Evolutionary conservation across 1,284 basidiomycete genomes (phyloP).

Genomic region (Pulchroboletus neoregius): DNA sequence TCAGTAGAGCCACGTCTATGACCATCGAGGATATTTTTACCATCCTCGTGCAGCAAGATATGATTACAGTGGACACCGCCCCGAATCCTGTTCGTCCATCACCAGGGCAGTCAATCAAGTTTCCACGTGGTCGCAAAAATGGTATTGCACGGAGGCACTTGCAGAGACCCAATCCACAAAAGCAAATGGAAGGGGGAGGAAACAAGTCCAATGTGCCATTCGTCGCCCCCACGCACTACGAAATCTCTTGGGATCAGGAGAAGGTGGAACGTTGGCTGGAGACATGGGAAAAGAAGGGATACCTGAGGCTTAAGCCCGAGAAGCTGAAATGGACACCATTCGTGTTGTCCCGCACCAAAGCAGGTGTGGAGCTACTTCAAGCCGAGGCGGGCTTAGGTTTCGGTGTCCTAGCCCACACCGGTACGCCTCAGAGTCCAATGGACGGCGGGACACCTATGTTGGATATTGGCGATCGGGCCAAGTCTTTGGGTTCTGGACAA

Average conservation of each 20-base stretch:
- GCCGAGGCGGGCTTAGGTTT: slow-evolving; percentile 24
- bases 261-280: slow-evolving; percentile 64
- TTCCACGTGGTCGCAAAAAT: slow-evolving; percentile 64
- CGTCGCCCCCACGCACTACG: slow-evolving; percentile 70
- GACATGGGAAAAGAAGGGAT: slow-evolving; percentile 78
- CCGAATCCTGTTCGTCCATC: slow-evolving; percentile 56
- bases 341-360: slow-evolving; percentile 60
- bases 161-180: slow-evolving; percentile 54
- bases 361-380: slow-evolving; percentile 38
- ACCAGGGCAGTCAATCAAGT: slow-evolving; percentile 72
- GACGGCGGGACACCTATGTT: slow-evolving; percentile 27
- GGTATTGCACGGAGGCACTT: slow-evolving; percentile 59
- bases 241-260: slow-evolving; percentile 72
- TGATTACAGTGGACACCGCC: slow-evolving; percentile 63
- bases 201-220: slow-evolving; percentile 49
- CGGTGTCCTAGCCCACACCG: slow-evolving; percentile 17
- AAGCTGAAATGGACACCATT: slow-evolving; percentile 96
- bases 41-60: slow-evolving; percentile 73
- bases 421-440: slow-evolving; percentile 21
- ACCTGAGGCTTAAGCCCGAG: slow-evolving; percentile 77
- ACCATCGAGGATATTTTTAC: slow-evolving; percentile 84
- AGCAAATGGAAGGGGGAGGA: slow-evolving; percentile 43
- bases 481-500: slow-evolving; percentile 16
- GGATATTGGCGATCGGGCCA: slow-evolving; percentile 20
- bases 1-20: slow-evolving; percentile 85